Base-by-base conservation (phyloP, 2,329 filamentous ascomycete species). In the Paraphoma chrysanthemicola region DNA sequence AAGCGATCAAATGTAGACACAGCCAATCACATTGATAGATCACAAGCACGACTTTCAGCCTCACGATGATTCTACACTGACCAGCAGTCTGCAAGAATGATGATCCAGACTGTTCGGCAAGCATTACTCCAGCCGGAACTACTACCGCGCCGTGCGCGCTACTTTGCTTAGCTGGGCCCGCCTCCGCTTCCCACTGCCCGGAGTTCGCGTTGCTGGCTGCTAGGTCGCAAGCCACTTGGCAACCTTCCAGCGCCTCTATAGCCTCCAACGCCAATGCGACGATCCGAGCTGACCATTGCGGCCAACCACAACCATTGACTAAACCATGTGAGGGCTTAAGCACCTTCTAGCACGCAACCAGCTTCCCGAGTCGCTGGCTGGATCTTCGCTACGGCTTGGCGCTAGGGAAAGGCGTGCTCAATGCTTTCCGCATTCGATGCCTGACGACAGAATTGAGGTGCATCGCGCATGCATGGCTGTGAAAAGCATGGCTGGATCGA, bases 41-140 rank as follows among this genome's bases (percentile, higher is more conserved):
- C 12, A 11, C 18, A 18, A 54, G 52, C 52, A 54, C 46, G 46
- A 54, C 52, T 49, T 54, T 45, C 41, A 50, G 52, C 52, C 46
- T 54, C 52, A n/a, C 44, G 28, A 51, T 55, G 47, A 47, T 51
- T 23, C 23, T 43, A 51, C 51, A 16, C 18, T 48, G 33, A 9
- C 50, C 50, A 42, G 12, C 11, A 8, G 6, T 30, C 33, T 46
- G 31, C 45, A 38, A 11, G 28, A 16, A 30, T 36, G 33, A 48
- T 4, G 29, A 44, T 36, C 29, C 36, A 38, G 53, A 47, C 43
- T 16, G 28, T 6, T 12, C 48, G 42, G 39, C 9, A 14, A 30
- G 23, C 48, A 43, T 43, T 36, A 17, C 6, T 44, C 7, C 16
- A 38, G 28, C 39, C 29, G 17, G 48, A 18, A 17, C 11, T 29